Conservation (phyloP, 345 rosid genomes). For the Euclidium syriacum region DNA sequence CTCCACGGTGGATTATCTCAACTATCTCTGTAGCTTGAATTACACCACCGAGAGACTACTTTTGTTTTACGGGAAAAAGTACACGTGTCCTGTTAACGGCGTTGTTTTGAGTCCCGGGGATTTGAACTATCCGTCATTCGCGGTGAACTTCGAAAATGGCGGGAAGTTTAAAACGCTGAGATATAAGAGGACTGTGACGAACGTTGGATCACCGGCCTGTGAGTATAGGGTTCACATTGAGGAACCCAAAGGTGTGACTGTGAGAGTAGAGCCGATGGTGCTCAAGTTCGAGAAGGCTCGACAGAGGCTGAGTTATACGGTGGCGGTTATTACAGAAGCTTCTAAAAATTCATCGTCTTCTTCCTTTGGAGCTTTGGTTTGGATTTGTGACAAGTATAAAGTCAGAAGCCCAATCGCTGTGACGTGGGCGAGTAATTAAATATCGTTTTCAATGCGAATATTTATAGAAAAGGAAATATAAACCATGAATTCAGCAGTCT, state of each 20-base stretch:
- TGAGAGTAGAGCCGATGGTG: constrained; percentile 47
- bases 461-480: not conserved
- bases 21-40: constrained; percentile 53
- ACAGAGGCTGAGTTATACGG: constrained; percentile 52
- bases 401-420: constrained; percentile 72
- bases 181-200: constrained; percentile 54
- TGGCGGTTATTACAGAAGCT: constrained; percentile 31
- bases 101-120: constrained; percentile 36
- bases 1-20: constrained; percentile 36
- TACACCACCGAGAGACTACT: constrained; percentile 52
- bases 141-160: constrained; percentile 42
- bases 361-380: constrained; percentile 54
- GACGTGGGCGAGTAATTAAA: constrained; percentile 45
- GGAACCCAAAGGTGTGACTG: constrained; percentile 45
- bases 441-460: not conserved
- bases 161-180: constrained; percentile 12
- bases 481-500: not conserved
- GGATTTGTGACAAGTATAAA: constrained; percentile 46
- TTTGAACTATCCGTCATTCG: constrained; percentile 60
- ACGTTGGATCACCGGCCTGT: constrained; percentile 49
- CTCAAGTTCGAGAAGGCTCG: constrained; percentile 44
- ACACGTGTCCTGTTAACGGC: constrained; percentile 38
- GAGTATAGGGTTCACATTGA: constrained; percentile 41
- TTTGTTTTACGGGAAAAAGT: constrained; percentile 33
- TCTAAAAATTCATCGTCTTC: not conserved